Percentiles rank a stretch among this genome's conserved stretches.
Evolutionary conservation across 768 basidiomycete genomes (phyloP).

Genomic region (Lanmaoa pseudosensibilis): DNA sequence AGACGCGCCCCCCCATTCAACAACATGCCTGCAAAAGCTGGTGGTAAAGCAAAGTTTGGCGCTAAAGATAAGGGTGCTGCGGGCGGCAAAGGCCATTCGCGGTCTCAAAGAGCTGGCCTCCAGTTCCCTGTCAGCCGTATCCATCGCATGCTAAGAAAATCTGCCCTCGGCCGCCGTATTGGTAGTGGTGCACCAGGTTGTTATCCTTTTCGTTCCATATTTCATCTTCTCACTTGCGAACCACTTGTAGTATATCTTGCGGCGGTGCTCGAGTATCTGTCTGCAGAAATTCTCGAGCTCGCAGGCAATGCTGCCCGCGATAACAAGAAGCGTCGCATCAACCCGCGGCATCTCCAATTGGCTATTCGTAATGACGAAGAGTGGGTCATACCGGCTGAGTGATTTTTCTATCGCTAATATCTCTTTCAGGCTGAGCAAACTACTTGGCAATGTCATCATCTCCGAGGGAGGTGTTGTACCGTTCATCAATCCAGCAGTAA

Average conservation of each 20-base stretch:
- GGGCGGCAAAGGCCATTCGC: conserved; percentile 57
- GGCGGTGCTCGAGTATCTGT: conserved; percentile 88
- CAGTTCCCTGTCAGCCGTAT: conserved; percentile 92
- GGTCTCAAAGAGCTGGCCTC: conserved; percentile 74
- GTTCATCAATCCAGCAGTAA: conserved; percentile 65
- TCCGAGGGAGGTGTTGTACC: conserved; percentile 95
- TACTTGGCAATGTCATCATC: conserved; percentile 83
- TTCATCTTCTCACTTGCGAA: not conserved
- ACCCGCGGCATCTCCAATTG: conserved; percentile 91
- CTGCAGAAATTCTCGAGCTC: conserved; percentile 91
- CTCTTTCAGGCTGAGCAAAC: conserved; percentile 57
- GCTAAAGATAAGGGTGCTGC: conserved; percentile 53
- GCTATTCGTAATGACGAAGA: conserved; percentile 95
- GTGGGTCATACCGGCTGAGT: conserved; percentile 37
- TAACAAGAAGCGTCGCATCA: conserved; percentile 95
- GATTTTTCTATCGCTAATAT: not conserved
- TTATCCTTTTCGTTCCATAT: conserved; percentile 10
- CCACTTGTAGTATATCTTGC: conserved; percentile 76
- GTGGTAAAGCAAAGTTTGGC: conserved; percentile 35
- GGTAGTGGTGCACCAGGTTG: conserved; percentile 84
- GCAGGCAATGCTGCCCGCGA: conserved; percentile 89
- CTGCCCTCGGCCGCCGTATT: conserved; percentile 84
- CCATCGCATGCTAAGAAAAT: conserved; percentile 83
- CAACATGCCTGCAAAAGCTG: conserved; percentile 33
- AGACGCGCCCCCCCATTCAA: not conserved